These are phyloP conservation scores for Curvularia sp. DNA, from an alignment of 2,329 filamentous ascomycete genomes.

Conservation along the genomic window DNA sequence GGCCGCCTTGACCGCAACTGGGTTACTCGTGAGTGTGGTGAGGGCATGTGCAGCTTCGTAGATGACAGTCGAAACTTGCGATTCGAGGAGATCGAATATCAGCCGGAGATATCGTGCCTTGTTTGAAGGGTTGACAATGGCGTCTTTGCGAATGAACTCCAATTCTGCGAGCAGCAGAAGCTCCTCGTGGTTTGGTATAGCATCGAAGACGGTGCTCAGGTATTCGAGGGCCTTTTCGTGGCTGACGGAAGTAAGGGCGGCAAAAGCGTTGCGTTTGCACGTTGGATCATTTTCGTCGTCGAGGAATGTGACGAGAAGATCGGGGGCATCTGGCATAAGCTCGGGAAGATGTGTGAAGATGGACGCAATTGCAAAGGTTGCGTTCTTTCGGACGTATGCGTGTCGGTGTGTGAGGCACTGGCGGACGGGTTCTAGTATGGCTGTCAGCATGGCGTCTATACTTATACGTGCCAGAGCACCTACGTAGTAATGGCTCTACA, in stretches of 20 bases:
- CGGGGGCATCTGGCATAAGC: conserved; percentile 92
- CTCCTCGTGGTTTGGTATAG: conserved; percentile 92
- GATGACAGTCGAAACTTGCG: conserved; percentile 89
- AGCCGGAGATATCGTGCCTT: conserved; percentile 93
- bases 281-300: conserved; percentile 90
- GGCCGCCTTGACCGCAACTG: conserved; percentile 95
- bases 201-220: conserved; percentile 86
- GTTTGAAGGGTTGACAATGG: conserved; percentile 91
- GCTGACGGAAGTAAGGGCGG: conserved; percentile 86
- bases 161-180: conserved; percentile 91
- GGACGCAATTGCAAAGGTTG: conserved; percentile 90
- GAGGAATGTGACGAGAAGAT: conserved; percentile 88
- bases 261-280: conserved; percentile 97
- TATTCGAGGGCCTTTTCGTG: conserved; percentile 92
- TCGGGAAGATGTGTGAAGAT: conserved; percentile 90
- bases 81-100: conserved; percentile 96
- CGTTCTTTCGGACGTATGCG: conserved; percentile 97
- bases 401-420: conserved; percentile 95
- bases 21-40: conserved; percentile 92
- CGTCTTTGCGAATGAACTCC: conserved; percentile 97
- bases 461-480: neutral
- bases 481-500: conserved; percentile 86
- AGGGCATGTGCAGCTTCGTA: conserved; percentile 97
- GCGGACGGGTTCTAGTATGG: conserved; percentile 73
- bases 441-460: neutral